Base-by-base conservation (phyloP, 306 rosid genomes). In the Cucurbita ficifolia region DNA sequence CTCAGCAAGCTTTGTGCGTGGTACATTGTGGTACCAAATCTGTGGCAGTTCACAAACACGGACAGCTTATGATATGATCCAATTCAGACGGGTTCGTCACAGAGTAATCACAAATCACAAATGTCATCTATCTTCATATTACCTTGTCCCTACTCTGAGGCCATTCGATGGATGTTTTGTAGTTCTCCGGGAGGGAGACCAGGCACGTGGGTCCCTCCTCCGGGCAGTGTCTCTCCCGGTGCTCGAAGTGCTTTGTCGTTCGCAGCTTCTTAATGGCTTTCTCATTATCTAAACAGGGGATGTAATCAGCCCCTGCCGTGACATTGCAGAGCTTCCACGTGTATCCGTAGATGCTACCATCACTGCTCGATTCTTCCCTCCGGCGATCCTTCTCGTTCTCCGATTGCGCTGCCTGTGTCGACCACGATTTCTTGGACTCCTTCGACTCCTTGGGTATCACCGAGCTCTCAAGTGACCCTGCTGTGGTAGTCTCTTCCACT, bases 281-380 rank as follows among this genome's bases (percentile, higher is more conserved):
- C 79, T 83, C 88, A 40, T 91, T 91, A 82, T 94, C 99, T 88
- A 94, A 83, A 85, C 99, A 94, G 0, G 99, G 97, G 56, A 91
- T 91, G 58, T 83, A 94, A 83, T 94, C 97, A 2, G 88, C 38
- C 49, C 88, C 89, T 0, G 92, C 79, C 0, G 96, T 91, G 52
- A 80, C 86, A 79, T 91, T 94, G 76, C 97, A 89, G 0, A 86
- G 73, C 48, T 74, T 80, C 96, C 97, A 91, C 29, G 81, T 61
- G 81, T 80, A 63, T 17, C 84, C 90, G 60, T 83, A 76, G 6
- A 53, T 13, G 63, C 77, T 82, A 11, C 78, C 88, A 3, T 21
- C 72, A 3, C 53, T 76, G 69, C 73, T 83, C 0, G 87, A 77
- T 59, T 85, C 85, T 38, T 77, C 92, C 79, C 86, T 84, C 57